Percentiles rank a stretch among this genome's conserved stretches.
These are phyloP conservation scores for Tritrichomonas foetus DNA, from an alignment of 208 protist genomes.

Conservation along the genomic window DNA sequence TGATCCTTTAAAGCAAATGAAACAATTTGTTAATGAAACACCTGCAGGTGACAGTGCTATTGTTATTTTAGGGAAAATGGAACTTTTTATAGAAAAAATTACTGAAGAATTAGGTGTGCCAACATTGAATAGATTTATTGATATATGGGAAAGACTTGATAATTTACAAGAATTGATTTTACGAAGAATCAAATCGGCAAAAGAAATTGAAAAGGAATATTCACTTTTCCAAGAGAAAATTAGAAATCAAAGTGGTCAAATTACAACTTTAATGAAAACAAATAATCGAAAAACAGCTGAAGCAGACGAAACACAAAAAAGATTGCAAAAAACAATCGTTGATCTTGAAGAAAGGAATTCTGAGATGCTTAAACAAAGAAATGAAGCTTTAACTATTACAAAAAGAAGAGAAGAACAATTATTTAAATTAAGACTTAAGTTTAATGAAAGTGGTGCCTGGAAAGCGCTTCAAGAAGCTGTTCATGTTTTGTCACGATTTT, in stretches of 20 bases:
- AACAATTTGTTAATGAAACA: not conserved
- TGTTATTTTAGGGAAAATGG: not conserved
- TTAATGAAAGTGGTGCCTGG: too few species aligned
- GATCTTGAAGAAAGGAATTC: not conserved
- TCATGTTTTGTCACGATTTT: too few species aligned
- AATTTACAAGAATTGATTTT: not conserved
- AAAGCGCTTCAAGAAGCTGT: too few species aligned
- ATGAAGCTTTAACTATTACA: not conserved
- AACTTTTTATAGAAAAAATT: not conserved
- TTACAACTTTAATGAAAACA: conserved; percentile 15
- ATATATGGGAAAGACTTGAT: not conserved
- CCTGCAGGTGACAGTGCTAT: not conserved
- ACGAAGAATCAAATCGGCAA: not conserved
- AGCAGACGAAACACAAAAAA: not conserved
- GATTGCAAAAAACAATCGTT: not conserved
- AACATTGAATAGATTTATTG: not conserved
- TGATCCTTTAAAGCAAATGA: not conserved
- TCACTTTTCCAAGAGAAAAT: not conserved
- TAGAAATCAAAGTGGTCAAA: not conserved
- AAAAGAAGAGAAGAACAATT: not conserved
- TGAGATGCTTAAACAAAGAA: not conserved
- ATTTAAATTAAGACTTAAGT: not conserved
- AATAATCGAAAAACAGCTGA: not conserved
- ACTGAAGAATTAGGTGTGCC: not conserved
- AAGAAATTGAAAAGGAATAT: not conserved